Evolutionary conservation across 2,329 filamentous ascomycete species (phyloP).

Genomic region (Penicillium frequentans): DNA sequence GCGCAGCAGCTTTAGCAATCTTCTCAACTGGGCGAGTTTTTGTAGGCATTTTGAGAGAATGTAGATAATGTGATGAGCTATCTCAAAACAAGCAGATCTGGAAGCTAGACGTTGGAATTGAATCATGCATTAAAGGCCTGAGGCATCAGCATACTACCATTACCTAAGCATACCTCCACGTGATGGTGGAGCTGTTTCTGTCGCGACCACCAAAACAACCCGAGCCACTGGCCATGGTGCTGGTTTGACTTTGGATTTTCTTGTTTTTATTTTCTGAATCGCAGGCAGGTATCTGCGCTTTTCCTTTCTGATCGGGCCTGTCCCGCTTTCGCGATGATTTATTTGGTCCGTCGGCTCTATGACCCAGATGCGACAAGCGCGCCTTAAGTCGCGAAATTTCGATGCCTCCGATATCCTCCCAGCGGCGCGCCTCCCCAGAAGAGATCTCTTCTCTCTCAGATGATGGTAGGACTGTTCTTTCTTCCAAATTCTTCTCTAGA

Average conservation of each 20-base stretch:
- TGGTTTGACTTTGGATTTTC: slow-evolving; percentile 5
- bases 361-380: slow-evolving; percentile 45
- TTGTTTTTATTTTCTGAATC: slow-evolving; percentile 2
- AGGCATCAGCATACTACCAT: background rate
- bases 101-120: background rate
- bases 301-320: slow-evolving; percentile 1
- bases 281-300: slow-evolving; percentile 17
- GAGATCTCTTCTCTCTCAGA: slow-evolving; percentile 56
- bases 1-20: slow-evolving; percentile 63
- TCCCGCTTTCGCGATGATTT: slow-evolving; percentile 40
- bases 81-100: slow-evolving; percentile 1
- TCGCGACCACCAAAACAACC: slow-evolving; percentile 28
- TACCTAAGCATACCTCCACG: slow-evolving; percentile 21
- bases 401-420: slow-evolving; percentile 50
- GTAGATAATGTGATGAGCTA: background rate
- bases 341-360: slow-evolving; percentile 41
- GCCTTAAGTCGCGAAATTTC: slow-evolving; percentile 48
- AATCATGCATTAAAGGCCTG: background rate
- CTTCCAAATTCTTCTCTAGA: background rate
- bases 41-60: slow-evolving; percentile 41
- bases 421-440: slow-evolving; percentile 41
- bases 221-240: slow-evolving; percentile 2
- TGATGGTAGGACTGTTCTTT: slow-evolving; percentile 50
- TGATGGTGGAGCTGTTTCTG: slow-evolving; percentile 22
- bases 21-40: slow-evolving; percentile 67